Evolutionary conservation across 2,329 filamentous ascomycete species (phyloP), one percentile per base, ranked within the genome.

Genomic region (Pezicula neosporulosa): DNA sequence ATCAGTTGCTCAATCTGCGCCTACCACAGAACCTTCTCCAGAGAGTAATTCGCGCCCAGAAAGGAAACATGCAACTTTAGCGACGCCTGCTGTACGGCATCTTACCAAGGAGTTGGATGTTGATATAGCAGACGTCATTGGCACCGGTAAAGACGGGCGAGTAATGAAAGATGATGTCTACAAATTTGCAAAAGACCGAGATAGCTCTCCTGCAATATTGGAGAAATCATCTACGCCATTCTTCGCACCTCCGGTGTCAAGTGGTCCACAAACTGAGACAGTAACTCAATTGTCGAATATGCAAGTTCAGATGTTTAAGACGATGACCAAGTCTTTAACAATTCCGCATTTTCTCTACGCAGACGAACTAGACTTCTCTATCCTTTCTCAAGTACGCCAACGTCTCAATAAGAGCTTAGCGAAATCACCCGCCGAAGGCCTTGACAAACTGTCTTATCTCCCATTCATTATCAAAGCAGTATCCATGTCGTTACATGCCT

Each of bases 281-380:
- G 70, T 77, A 2, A 77, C 86, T 30, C 75, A 81, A 51, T 76
- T 99, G 55, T 89, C 89, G 12, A 86, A 85, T 36, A 87, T 89
- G 13, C 93, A 97, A 72, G 78, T 82, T 36, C 87, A 90, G 66
- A 99, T 99, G 94, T 97, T 96, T 83, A 97, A 95, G 74, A 81
- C 85, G 54, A 99, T 99, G 94, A 97, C 93, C 13, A 85, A 85
- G 52, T 97, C 93, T 2, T 80, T 99, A 56, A 82, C 72, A 47
- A 97, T 97, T 62, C 94, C 94, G 0, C 94, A 97, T 71, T 97
- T 99, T 72, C 82, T 97, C 54, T 99, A 96, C 73, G 87, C 90
- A 37, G 91, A 96, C 70, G 89, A 93, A 66, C 77, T 96, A 46
- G 88, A 95, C 72, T 86, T 97, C 68, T 86, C 87, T 41, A 76